phyloP scores from a whole-genome alignment of 306 rosid genomes.

The Quercus berberidifolia region DNA sequence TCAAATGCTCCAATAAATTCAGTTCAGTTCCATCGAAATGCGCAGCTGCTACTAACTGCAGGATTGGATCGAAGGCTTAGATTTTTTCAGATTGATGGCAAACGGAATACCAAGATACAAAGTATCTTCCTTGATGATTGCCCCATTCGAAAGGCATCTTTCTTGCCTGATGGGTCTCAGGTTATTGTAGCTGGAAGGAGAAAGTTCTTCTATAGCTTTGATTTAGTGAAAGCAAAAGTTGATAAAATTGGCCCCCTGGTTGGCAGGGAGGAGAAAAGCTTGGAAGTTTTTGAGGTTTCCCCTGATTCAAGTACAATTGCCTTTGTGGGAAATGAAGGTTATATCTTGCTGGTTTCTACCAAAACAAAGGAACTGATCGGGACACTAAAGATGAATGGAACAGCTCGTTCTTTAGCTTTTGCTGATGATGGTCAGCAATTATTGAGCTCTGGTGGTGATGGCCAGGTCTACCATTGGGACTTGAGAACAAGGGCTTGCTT shows the following conservation, averaged over 20 bases:
- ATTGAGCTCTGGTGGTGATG: slow-evolving; percentile 83
- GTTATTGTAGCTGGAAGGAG: slow-evolving; percentile 74
- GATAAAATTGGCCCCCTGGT: too few relatives aligned
- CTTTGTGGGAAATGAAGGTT: too few relatives aligned
- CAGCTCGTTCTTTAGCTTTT: slow-evolving; percentile 73
- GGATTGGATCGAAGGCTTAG: slow-evolving; percentile 79
- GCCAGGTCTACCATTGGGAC: slow-evolving; percentile 95
- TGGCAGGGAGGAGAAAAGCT: too few relatives aligned
- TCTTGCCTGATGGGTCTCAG: slow-evolving; percentile 88
- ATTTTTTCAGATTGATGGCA: slow-evolving; percentile 87
- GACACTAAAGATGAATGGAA: slow-evolving; percentile 93
- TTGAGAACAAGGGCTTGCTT: slow-evolving; percentile 74
- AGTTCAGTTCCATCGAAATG: slow-evolving; percentile 84
- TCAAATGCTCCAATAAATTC: slow-evolving; percentile 63
- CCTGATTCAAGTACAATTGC: too few relatives aligned
- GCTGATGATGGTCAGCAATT: slow-evolving; percentile 67
- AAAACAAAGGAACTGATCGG: slow-evolving; percentile 80
- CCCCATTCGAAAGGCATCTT: slow-evolving; percentile 73
- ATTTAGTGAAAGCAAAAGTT: too few relatives aligned
- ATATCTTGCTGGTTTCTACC: too few relatives aligned
- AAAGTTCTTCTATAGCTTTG: too few relatives aligned
- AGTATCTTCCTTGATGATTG: slow-evolving; percentile 85
- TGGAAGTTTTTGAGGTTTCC: too few relatives aligned
- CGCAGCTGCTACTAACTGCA: slow-evolving; percentile 73
- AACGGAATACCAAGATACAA: slow-evolving; percentile 11